phyloP scores from a whole-genome alignment of 148 eudicot species.

The Rhododendron williamsianum region DNA sequence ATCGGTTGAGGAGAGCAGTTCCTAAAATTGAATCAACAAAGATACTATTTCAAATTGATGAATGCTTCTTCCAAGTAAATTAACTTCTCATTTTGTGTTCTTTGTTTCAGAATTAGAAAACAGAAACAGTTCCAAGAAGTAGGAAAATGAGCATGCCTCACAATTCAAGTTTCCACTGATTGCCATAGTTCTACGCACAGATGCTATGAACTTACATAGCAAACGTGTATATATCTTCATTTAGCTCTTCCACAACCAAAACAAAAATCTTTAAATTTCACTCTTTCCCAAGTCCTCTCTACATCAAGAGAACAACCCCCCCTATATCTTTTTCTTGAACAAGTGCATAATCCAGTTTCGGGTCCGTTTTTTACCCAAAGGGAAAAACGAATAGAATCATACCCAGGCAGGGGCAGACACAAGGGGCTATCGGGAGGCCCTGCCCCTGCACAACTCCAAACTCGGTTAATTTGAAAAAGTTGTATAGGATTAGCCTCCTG shows the following conservation, averaged over 20 bases:
- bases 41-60: neutral
- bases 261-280: neutral
- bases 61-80: neutral
- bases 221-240: neutral
- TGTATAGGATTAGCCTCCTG: neutral
- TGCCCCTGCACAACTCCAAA: neutral
- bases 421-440: neutral
- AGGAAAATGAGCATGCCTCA: neutral
- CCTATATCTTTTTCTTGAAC: neutral
- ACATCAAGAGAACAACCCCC: neutral
- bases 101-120: constrained; percentile 1
- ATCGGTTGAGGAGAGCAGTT: neutral
- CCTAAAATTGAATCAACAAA: neutral
- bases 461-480: neutral
- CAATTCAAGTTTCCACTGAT: neutral
- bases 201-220: neutral
- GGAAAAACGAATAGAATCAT: neutral
- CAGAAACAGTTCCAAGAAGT: neutral
- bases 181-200: neutral
- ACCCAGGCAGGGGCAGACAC: neutral
- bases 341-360: neutral
- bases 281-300: neutral
- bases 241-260: neutral
- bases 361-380: neutral
- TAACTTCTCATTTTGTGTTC: neutral